These are phyloP conservation scores for Monilinia fructigena DNA, from an alignment of 2,329 filamentous ascomycete species.

Conservation along the genomic window DNA sequence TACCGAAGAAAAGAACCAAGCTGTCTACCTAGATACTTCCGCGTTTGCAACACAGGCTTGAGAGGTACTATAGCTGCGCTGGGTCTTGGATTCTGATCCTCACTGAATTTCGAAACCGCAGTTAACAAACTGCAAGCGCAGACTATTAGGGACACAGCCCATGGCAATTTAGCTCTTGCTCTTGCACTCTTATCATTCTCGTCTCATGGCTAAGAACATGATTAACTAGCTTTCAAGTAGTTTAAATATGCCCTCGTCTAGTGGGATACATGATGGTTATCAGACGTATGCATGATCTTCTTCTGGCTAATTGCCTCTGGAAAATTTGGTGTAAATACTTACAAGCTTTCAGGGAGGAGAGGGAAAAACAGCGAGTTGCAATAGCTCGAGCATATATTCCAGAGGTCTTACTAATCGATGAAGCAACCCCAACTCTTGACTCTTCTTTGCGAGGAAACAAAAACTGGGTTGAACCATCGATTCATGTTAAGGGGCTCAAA, in stretches of 20 bases:
- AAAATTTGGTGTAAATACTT: too few species aligned
- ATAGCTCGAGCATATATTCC: too few species aligned
- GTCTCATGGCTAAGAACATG: background rate
- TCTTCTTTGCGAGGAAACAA: too few species aligned
- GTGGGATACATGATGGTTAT: conserved; percentile 47
- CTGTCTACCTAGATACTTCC: conserved; percentile 62
- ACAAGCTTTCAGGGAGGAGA: too few species aligned
- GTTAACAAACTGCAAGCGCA: conserved; percentile 53
- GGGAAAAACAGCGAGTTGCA: too few species aligned
- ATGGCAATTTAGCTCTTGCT: conserved; percentile 59
- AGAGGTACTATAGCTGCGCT: conserved; percentile 60
- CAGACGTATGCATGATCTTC: too few species aligned
- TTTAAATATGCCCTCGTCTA: conserved; percentile 74
- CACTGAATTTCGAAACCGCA: conserved; percentile 53
- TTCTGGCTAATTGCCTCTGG: too few species aligned
- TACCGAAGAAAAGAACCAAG: conserved; percentile 62
- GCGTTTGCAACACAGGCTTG: conserved; percentile 66
- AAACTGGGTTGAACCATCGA: too few species aligned
- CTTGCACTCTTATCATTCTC: conserved; percentile 46
- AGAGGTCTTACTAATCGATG: too few species aligned
- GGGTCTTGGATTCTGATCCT: conserved; percentile 53
- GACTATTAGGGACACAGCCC: conserved; percentile 50
- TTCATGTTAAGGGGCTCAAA: too few species aligned
- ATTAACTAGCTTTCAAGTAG: conserved; percentile 55
- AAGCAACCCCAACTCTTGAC: too few species aligned